These are phyloP conservation scores for Teratosphaeria viscida DNA, from an alignment of 2,329 filamentous ascomycete genomes.

Conservation along the genomic window DNA sequence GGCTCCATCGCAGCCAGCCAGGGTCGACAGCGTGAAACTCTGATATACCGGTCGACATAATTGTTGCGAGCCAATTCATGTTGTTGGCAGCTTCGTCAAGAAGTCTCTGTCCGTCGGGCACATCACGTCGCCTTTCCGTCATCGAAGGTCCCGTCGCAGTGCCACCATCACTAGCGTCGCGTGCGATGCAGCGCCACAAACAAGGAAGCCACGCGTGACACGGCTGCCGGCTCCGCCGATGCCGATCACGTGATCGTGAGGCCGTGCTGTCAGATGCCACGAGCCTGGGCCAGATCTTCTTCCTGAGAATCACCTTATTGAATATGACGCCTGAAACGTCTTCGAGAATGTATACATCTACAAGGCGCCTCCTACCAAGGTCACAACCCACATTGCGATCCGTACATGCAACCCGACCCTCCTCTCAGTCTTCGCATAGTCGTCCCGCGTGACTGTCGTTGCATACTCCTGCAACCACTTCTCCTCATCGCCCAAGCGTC, in stretches of 20 bases:
- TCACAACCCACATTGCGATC: slow-evolving; percentile 88
- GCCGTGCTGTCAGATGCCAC: neutral
- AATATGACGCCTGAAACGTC: neutral
- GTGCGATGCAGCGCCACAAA: neutral
- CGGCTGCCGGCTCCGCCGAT: neutral
- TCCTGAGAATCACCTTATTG: neutral
- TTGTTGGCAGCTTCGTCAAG: neutral
- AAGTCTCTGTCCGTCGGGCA: neutral
- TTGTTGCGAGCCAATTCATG: neutral
- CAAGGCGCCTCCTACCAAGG: slow-evolving; percentile 75
- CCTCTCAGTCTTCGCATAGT: slow-evolving; percentile 71
- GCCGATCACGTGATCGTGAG: neutral
- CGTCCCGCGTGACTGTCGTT: slow-evolving; percentile 56
- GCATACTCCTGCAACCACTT: slow-evolving; percentile 69
- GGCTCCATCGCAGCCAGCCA: neutral
- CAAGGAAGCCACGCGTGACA: neutral
- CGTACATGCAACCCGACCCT: slow-evolving; percentile 77
- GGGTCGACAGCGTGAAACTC: neutral
- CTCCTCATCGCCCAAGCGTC: slow-evolving; percentile 67
- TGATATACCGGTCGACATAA: neutral
- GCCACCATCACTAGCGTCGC: neutral
- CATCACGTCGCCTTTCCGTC: neutral
- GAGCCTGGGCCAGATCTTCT: neutral
- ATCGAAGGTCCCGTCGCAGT: neutral
- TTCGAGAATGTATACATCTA: slow-evolving; percentile 31